These are phyloP conservation scores for Rhizoctonia solani DNA, from an alignment of 1,284 basidiomycete genomes.

Conservation along the genomic window DNA sequence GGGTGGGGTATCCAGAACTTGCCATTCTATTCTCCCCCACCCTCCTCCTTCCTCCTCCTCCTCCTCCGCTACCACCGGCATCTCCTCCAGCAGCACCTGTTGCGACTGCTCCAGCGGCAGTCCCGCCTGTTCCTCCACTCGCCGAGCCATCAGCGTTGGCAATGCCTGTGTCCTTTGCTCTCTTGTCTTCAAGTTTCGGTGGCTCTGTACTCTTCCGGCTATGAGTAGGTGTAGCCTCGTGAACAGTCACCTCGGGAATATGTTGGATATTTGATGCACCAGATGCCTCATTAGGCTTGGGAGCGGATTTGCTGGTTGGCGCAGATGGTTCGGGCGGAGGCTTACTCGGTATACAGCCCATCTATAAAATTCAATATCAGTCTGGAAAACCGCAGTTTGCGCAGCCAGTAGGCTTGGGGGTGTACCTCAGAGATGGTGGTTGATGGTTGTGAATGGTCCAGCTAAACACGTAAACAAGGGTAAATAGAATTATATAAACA, in stretches of 20 bases:
- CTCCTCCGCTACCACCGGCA: not conserved
- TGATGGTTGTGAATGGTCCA: not conserved
- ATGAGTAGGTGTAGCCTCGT: slow-evolving; percentile 22
- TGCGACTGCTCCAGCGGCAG: slow-evolving; percentile 18
- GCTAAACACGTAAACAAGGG: slow-evolving; percentile 4
- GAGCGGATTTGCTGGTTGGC: not conserved
- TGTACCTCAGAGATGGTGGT: slow-evolving; percentile 7
- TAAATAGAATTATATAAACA: slow-evolving; percentile 1
- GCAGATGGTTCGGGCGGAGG: slow-evolving; percentile 7
- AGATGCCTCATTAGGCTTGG: not conserved
- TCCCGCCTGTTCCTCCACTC: not conserved
- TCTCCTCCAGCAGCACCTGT: slow-evolving; percentile 6
- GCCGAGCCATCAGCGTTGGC: not conserved
- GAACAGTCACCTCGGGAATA: slow-evolving; percentile 22
- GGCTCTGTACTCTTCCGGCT: slow-evolving; percentile 19
- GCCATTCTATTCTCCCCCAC: slow-evolving; percentile 3
- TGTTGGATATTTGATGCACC: not conserved
- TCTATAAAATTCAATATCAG: not conserved
- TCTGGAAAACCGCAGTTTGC: not conserved
- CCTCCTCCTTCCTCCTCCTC: slow-evolving; percentile 13
- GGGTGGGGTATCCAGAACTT: not conserved
- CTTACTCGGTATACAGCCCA: slow-evolving; percentile 34
- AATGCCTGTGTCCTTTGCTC: not conserved
- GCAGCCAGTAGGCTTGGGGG: not conserved
- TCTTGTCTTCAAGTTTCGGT: not conserved